Base-by-base conservation (phyloP, 352 stramenopile species). In the Globisporangium paroecandrum region DNA sequence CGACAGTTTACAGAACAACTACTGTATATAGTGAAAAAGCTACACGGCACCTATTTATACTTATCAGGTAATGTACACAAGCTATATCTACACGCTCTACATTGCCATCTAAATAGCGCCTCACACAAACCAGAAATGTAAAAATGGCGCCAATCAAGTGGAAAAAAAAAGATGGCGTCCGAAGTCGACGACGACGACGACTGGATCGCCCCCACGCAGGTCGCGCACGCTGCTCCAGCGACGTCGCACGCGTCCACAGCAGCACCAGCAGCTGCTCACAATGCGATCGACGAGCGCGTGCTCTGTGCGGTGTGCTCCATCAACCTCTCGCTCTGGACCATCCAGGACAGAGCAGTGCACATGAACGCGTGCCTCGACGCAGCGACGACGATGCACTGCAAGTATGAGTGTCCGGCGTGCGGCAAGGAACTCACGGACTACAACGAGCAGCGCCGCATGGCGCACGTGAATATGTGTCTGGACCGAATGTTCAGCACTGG, bases 291-390 rank as follows among this genome's bases (percentile, higher is more conserved):
- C 5, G 69, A 75, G 56, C 63, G 63, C 12, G 65, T 80, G 70
- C 64, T 49, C 10, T 94, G 86, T 69, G 63, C 80, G 46, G 71
- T 94, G 63, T 94, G 86, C 76, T 68, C 79, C 22, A 66, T 83
- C 51, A 83, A 91, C 68, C 71, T 94, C 70, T 78, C 81, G 51
- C 46, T 47, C 36, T 84, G 77, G 77, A 70, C 63, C 15, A 71
- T 93, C 59, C 13, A 77, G 10, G 71, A 89, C 41, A 78, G 82
- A 9, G 77, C 82, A 13, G 63, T 78, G 65, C 88, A 95, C 67
- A 68, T 95, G 32, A 96, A 96, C 61, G 75, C 71, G 58, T 96
- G 88, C 71, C 73, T 96, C 20, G 88, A 95, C 61, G 64, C 66
- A 2, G 66, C 62, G 3, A 53, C 66, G 3, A 69, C 57, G 25